Evolutionary conservation across 2,329 filamentous ascomycete genomes (phyloP), one percentile per base, ranked within the genome.

Genomic region (Colletotrichum spaethianum): DNA sequence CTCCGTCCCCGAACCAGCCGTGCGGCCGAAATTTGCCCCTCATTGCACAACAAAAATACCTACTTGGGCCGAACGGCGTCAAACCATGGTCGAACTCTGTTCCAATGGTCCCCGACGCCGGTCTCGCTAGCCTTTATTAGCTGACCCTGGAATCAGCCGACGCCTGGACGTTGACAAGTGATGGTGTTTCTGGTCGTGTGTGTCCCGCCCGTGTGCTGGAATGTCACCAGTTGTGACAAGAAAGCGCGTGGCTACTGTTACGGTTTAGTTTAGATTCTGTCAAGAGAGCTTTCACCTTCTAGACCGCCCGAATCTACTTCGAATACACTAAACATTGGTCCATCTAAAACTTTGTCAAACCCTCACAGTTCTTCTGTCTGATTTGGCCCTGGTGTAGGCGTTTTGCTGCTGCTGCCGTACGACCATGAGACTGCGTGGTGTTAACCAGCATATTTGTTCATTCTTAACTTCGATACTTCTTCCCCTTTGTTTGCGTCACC

Each of bases 81-180:
- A 71, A 68, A 68, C 68, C 50, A 57, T 50, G 63, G 68, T 42
- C 63, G 33, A 68, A 71, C 68, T 71, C 26, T 67, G 56, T 68
- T 67, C 36, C 55, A 33, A 68, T 44, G 26, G 14, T 28, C 56
- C 18, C 50, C n/a, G 42, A 26, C 36, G 48, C 36, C n/a, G 28
- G 2, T 28, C 31, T 20, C 16, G 36, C 28, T 44, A 57, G 56
- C 26, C 14, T 23, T 46, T 38, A 33, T 36, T 5, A 42, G 57
- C 44, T 36, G 18, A 55, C 52, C 38, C 50, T 26, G 36, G 52
- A 42, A 44, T 68, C 48, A 44, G 46, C 26, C 46, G 61, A 63
- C 40, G 59, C 48, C 26, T 52, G 31, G 53, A 28, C 46, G 36
- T 38, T 53, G 53, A 18, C 4, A 28, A 33, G 26, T 26, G 28